phyloP scores from a whole-genome alignment of 2,329 filamentous ascomycete species.

The Sclerotinia spermophila region DNA sequence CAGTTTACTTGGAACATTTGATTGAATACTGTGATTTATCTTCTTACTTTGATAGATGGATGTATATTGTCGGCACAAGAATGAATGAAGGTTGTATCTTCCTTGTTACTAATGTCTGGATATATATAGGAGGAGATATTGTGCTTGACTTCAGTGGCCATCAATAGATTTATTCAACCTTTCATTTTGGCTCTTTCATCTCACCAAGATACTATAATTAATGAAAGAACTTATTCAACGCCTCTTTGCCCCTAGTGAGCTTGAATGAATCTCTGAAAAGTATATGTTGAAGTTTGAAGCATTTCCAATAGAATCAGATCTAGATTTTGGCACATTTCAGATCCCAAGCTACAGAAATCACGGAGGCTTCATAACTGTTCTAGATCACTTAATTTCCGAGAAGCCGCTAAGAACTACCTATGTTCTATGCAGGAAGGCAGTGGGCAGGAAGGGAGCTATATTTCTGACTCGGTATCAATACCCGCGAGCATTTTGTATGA shows the following conservation, averaged over 20 bases:
- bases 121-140: not conserved
- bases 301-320: not conserved
- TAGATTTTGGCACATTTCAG: no score
- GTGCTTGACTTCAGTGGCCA: not conserved
- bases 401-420: no score
- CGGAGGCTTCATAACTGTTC: not conserved
- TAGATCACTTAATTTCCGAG: no score
- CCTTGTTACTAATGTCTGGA: no score
- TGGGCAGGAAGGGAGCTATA: rapidly evolving
- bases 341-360: not conserved
- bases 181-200: not conserved
- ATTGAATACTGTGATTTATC: not conserved
- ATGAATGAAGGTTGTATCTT: not conserved
- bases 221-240: not conserved
- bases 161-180: no score
- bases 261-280: no score
- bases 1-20: not conserved
- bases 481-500: not conserved
- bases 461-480: not conserved
- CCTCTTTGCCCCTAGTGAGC: no score
- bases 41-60: not conserved
- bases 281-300: not conserved
- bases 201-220: not conserved
- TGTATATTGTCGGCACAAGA: not conserved
- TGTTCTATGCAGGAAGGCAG: not conserved